phyloP scores from a whole-genome alignment of 2,329 filamentous ascomycete genomes.

The Colletotrichum siamense region DNA sequence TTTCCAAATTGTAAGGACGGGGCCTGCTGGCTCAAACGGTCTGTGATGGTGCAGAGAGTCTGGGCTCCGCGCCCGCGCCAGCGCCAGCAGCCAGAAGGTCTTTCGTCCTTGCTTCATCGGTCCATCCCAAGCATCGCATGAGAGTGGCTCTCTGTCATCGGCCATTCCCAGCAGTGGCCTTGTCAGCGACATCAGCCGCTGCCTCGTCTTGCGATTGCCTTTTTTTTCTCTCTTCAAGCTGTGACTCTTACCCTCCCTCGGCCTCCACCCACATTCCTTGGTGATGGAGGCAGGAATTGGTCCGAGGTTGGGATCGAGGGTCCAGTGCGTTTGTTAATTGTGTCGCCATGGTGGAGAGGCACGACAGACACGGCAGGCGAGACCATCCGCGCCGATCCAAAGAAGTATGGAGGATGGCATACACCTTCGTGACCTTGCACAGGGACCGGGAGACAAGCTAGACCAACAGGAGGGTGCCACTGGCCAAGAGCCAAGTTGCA shows the following conservation, averaged over 20 bases:
- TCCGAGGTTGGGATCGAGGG: background rate
- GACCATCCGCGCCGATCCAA: background rate
- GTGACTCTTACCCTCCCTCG: background rate
- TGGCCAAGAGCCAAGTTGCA: background rate
- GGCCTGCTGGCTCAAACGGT: constrained; percentile 15
- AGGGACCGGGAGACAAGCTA: background rate
- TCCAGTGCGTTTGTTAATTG: background rate
- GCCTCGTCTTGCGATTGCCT: constrained; percentile 7
- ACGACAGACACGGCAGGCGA: background rate
- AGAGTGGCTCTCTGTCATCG: background rate
- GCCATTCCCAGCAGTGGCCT: background rate
- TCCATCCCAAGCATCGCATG: constrained; percentile 3
- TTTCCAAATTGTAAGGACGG: constrained; percentile 11
- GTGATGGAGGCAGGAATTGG: background rate
- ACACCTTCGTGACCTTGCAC: background rate
- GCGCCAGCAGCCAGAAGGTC: background rate
- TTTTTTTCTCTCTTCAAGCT: background rate
- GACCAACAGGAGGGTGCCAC: background rate
- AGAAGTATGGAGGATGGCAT: background rate
- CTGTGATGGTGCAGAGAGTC: constrained; percentile 4
- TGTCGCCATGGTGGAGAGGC: background rate
- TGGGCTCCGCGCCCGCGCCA: background rate
- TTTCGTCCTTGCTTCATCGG: background rate
- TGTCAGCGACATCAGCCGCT: background rate
- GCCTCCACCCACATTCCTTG: background rate